Evolutionary conservation across 1,284 basidiomycete species (phyloP).

Genomic region (Hypsizygus ulmarius): DNA sequence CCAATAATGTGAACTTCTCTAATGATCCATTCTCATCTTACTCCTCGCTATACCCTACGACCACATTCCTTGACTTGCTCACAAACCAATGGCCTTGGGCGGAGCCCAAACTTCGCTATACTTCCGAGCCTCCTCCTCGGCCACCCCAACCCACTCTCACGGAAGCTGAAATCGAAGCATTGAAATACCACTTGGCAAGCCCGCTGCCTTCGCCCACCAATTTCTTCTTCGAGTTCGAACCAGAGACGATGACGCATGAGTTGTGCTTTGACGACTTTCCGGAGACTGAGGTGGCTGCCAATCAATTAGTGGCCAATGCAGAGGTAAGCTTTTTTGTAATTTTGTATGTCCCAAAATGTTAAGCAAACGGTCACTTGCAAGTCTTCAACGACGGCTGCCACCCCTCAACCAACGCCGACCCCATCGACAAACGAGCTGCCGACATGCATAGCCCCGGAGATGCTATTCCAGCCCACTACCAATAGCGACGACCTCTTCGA

Average conservation of each 20-base stretch:
- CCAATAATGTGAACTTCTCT: conserved; percentile 9
- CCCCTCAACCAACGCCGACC: not conserved
- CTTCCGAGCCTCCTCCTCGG: not conserved
- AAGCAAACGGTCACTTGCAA: not conserved
- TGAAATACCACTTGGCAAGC: conserved; percentile 14
- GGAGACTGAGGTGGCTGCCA: conserved; percentile 16
- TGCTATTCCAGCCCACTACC: conserved; percentile 8
- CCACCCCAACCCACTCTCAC: conserved; percentile 5
- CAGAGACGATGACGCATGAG: conserved; percentile 14
- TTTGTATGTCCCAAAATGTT: not conserved
- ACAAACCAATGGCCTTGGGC: conserved; percentile 12
- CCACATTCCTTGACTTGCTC: conserved; percentile 17
- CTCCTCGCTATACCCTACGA: conserved; percentile 8
- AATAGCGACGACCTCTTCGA: conserved; percentile 11
- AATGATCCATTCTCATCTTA: conserved; percentile 13
- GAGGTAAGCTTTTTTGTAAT: conserved; percentile 4
- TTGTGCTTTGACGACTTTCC: conserved; percentile 16
- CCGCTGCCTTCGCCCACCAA: conserved; percentile 9
- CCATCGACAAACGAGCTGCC: not conserved
- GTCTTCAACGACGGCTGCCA: not conserved
- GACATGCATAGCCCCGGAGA: conserved; percentile 2
- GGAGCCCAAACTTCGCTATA: conserved; percentile 6
- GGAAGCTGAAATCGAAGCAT: conserved; percentile 10
- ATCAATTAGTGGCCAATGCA: conserved; percentile 3
- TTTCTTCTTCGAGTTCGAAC: conserved; percentile 17